Conservation (phyloP, 257 asterid genomes). For the Catharanthus roseus region DNA sequence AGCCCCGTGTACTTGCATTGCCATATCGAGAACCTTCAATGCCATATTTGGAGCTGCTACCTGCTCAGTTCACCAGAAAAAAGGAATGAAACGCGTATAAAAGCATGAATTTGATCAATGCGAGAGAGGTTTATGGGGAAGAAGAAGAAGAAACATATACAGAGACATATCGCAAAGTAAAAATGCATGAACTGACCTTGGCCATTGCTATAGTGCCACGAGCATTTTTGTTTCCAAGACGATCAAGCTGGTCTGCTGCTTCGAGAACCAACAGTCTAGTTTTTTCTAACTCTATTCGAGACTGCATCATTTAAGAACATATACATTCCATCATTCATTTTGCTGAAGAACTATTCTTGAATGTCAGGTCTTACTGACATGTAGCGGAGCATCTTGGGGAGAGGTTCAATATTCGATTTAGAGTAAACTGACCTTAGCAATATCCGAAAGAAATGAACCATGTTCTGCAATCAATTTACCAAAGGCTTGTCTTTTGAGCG, state of each 20-base stretch:
- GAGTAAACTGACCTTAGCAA: constrained; percentile 55
- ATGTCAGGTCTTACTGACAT: not conserved
- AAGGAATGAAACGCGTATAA: not conserved
- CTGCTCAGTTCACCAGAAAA: constrained; percentile 25
- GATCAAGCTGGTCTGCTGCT: constrained; percentile 95
- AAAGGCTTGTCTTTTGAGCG: constrained; percentile 63
- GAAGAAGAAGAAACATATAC: too few relatives aligned
- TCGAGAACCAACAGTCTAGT: constrained; percentile 81
- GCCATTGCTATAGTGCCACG: constrained; percentile 94
- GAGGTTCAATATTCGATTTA: not conserved
- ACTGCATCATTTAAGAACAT: constrained; percentile 36
- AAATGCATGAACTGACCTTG: constrained; percentile 43
- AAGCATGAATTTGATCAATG: not conserved
- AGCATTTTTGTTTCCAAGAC: constrained; percentile 69
- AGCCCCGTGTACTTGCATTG: constrained; percentile 97
- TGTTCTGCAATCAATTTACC: constrained; percentile 80
- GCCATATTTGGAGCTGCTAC: constrained; percentile 97
- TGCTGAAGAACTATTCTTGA: not conserved
- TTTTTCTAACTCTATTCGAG: constrained; percentile 80
- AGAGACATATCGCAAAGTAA: not conserved
- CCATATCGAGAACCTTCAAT: constrained; percentile 77
- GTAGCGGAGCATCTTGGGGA: not conserved
- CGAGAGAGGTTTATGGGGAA: not conserved
- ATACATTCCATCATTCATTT: not conserved
- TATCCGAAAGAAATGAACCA: constrained; percentile 86